A percentile compares a stretch with the other conserved stretches of the same genome.
These are phyloP conservation scores for Xylariaceae sp. DNA, from an alignment of 2,329 filamentous ascomycete species.

Conservation along the genomic window DNA sequence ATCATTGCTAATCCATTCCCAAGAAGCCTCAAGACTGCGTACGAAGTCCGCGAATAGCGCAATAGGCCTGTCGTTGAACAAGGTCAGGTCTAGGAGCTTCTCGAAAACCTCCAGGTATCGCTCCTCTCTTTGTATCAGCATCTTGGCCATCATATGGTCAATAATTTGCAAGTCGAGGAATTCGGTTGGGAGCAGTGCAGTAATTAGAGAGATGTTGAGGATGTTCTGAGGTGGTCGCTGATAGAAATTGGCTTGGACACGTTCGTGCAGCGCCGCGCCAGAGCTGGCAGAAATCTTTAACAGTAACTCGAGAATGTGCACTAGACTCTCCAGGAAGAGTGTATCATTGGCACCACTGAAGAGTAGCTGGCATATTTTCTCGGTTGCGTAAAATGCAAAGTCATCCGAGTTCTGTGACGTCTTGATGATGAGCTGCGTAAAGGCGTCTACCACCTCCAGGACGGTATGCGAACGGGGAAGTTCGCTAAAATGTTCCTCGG, in stretches of 20 bases:
- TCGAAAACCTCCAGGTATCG: constrained; percentile 79
- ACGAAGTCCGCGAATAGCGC: constrained; percentile 86
- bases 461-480: constrained; percentile 62
- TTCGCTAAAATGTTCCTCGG: constrained; percentile 62
- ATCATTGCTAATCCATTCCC: constrained; percentile 78
- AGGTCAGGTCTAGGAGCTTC: constrained; percentile 74
- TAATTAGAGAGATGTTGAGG: constrained; percentile 59
- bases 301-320: constrained; percentile 63
- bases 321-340: constrained; percentile 62
- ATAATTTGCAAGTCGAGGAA: constrained; percentile 66
- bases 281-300: constrained; percentile 56
- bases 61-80: constrained; percentile 76
- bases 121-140: constrained; percentile 70
- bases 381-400: constrained; percentile 60
- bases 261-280: constrained; percentile 55
- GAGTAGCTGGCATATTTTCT: constrained; percentile 60
- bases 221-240: constrained; percentile 59
- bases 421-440: constrained; percentile 66
- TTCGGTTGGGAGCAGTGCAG: constrained; percentile 61
- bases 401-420: constrained; percentile 64
- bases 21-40: constrained; percentile 77
- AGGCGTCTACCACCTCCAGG: constrained; percentile 63
- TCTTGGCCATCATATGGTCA: constrained; percentile 72
- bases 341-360: constrained; percentile 56
- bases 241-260: constrained; percentile 59